Evolutionary conservation across 1,284 basidiomycete species (phyloP).

Genomic region (Tilletia walkeri): DNA sequence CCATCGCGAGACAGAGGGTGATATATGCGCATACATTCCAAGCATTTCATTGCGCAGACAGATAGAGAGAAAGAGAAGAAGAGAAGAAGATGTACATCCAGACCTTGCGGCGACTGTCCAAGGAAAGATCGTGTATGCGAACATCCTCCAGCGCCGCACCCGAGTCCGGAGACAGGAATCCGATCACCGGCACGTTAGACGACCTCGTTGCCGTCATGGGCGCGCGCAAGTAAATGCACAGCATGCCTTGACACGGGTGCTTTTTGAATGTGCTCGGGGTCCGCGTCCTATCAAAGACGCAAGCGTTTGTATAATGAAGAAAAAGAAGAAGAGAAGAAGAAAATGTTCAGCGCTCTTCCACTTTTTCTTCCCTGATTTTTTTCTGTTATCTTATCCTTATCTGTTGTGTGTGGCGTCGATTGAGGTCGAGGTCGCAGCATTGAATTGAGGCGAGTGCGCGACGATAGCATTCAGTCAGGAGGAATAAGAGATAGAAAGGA

Average conservation of each 20-base stretch:
- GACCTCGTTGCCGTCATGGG: slow-evolving; percentile 17
- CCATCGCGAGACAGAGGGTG: background rate
- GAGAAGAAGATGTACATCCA: slow-evolving; percentile 11
- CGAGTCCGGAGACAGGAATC: background rate
- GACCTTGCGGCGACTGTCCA: slow-evolving; percentile 17
- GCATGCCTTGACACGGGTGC: slow-evolving; percentile 13
- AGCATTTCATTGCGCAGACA: background rate
- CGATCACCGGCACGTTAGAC: slow-evolving; percentile 17
- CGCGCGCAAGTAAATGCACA: background rate
- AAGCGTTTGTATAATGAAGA: background rate
- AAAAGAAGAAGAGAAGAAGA: background rate
- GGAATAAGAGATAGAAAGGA: background rate
- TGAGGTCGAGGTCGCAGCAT: too few relatives aligned
- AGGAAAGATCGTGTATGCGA: background rate
- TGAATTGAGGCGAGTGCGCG: background rate
- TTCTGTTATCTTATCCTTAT: slow-evolving; percentile 10
- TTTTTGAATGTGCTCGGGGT: slow-evolving; percentile 18
- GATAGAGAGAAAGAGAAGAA: background rate
- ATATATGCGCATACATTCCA: background rate
- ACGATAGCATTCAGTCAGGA: too few relatives aligned
- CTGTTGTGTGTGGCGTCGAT: background rate
- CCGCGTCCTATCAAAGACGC: background rate
- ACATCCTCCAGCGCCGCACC: slow-evolving; percentile 11
- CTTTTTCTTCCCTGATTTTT: background rate
- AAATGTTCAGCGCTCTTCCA: background rate